Evolutionary conservation across 345 rosid species (phyloP), one percentile per base, ranked within the genome.

Genomic region (Corymbia maculata): DNA sequence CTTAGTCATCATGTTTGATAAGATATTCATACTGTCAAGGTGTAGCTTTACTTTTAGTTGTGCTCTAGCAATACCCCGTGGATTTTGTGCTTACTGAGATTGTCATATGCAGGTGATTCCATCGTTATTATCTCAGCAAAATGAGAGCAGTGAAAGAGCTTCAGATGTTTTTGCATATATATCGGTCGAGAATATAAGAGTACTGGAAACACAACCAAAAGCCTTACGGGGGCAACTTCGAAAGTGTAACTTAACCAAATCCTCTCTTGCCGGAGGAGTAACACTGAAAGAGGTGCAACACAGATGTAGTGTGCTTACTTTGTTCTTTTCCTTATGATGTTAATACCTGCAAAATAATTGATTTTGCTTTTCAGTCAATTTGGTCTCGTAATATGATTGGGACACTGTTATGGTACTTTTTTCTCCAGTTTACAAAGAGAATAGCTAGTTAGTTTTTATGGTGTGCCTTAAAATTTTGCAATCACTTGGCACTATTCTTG

Each of bases 41-140:
- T 14, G 16, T 9, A 47, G 55, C 42, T 14, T 85, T 85, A 19
- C 55, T 85, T 85, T 30, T 28, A 49, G 52, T 49, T 84, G 42
- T 84, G 36, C 13, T 84, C 86, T 26, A 14, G 32, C 55, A 85
- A 85, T 0, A 26, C 57, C 87, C 61, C 6, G 47, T 36, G 84
- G 84, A 75, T 75, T 75, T 42, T 42, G 24, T 75, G 47, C 79
- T n/a, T 86, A 85, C 75, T 13, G 47, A 89, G 90, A 4, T 88
- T 87, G 87, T 53, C 13, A 51, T 70, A 90, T 85, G 32, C 94
- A 98, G 99, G 98, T 95, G 87, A 96, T 98, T 90, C 99, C 99
- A 9, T 94, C 95, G 86, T 86, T 97, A 13, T 89, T 95, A 52
- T 86, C 89, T 53, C 90, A 91, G 51, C 91, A 91, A 87, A 80